These are phyloP conservation scores for Neurospora sp. DNA, from an alignment of 495 filamentous ascomycete species.

Conservation along the genomic window DNA sequence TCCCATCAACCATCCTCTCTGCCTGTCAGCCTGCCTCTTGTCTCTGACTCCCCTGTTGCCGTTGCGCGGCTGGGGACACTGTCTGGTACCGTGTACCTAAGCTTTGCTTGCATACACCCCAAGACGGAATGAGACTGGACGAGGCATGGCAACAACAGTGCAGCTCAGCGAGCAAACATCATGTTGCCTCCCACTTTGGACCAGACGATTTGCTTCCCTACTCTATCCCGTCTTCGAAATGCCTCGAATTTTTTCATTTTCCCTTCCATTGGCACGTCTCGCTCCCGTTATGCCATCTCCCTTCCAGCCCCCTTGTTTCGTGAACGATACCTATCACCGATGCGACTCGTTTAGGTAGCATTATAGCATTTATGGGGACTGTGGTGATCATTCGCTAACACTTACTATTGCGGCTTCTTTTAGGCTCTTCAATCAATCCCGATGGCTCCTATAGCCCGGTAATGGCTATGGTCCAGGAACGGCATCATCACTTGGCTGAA, in stretches of 20 bases:
- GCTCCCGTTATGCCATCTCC: neutral
- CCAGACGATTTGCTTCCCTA: neutral
- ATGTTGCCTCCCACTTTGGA: neutral
- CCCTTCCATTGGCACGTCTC: neutral
- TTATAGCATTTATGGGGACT: neutral
- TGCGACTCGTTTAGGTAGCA: neutral
- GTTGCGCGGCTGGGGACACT: neutral
- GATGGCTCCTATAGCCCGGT: neutral
- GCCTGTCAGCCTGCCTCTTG: neutral
- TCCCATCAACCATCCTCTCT: neutral
- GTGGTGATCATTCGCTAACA: neutral
- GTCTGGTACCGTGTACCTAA: neutral
- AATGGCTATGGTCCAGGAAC: neutral
- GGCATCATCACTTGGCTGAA: neutral
- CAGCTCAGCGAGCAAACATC: neutral
- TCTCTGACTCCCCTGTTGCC: neutral
- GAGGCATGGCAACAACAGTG: neutral
- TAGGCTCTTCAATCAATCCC: neutral
- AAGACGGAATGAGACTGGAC: neutral
- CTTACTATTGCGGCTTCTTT: neutral
- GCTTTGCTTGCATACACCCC: neutral
- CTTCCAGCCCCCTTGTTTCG: neutral
- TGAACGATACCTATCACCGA: neutral
- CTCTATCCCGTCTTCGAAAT: neutral
- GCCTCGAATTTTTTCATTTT: neutral